These are phyloP conservation scores for Pythium dissimile DNA, from an alignment of 352 stramenopile species.

Conservation along the genomic window DNA sequence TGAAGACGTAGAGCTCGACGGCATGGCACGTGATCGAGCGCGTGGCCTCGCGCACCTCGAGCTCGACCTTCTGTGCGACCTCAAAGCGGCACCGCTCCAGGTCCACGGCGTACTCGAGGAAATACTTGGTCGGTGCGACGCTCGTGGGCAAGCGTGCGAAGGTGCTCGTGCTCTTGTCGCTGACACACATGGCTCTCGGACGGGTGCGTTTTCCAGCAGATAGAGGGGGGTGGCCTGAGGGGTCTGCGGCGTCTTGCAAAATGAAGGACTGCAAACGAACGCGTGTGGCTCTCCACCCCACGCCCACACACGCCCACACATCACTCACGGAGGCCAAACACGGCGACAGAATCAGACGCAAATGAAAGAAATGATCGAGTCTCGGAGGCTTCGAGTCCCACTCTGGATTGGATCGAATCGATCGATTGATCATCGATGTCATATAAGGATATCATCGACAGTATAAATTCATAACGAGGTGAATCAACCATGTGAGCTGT, in stretches of 20 bases:
- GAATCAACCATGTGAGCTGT: neutral
- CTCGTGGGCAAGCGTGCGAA: conserved; percentile 66
- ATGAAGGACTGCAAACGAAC: conserved; percentile 10
- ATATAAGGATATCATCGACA: no score
- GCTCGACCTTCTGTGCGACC: conserved; percentile 52
- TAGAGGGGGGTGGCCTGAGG: neutral
- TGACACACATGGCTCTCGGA: conserved; percentile 20
- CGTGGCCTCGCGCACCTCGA: conserved; percentile 61
- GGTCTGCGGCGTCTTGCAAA: conserved; percentile 5
- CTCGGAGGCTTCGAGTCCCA: conserved; percentile 16
- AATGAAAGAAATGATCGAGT: conserved; percentile 17
- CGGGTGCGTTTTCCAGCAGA: neutral
- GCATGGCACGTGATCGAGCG: conserved; percentile 90
- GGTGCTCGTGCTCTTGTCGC: conserved; percentile 16
- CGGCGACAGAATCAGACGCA: conserved; percentile 14
- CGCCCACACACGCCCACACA: conserved; percentile 11
- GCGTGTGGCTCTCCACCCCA: neutral
- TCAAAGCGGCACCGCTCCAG: conserved; percentile 71
- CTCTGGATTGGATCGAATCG: neutral
- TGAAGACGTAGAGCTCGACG: conserved; percentile 90
- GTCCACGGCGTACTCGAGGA: conserved; percentile 77
- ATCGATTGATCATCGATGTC: neutral
- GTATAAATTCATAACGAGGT: conserved; percentile 8
- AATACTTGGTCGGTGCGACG: conserved; percentile 68
- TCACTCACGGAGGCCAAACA: conserved; percentile 13